Base-by-base conservation (phyloP, 352 stramenopile genomes). In the Phytopythium vexans region DNA sequence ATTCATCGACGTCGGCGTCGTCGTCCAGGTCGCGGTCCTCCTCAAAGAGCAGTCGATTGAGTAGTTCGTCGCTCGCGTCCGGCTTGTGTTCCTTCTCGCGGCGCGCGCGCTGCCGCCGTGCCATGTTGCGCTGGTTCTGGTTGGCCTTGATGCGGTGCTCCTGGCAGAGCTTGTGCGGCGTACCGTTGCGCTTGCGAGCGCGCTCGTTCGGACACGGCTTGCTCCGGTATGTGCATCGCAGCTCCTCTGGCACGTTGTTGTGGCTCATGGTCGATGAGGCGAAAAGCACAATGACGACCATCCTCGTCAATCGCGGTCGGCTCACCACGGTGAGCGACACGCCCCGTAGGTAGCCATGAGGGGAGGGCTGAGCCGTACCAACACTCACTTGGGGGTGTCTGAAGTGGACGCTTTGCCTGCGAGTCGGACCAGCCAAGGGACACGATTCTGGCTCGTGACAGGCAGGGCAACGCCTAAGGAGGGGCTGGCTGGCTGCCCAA, bases 91-190 rank as follows among this genome's bases (percentile, higher is more conserved):
- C 21, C 21, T 27, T 27, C 21, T 35, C 33, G 2, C 46, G 32
- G n/a, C 46, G 62, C 43, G 69, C 59, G 14, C 68, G 68, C 6
- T 64, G 49, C 16, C 69, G 65, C 3, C 67, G 60, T 39, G 79
- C 63, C 44, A 83, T 69, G 8, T 68, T 68, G 46, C 70, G 73
- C 53, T 86, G 75, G 34, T 73, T 81, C 33, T 78, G 66, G 54
- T 86, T 86, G 36, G 74, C 72, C 49, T 77, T 75, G 35, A 67
- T 58, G 9, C 75, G 72, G 48, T 86, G 75, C 40, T 63, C 64
- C 32, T 71, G 58, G 37, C 75, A 86, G n/a, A 86, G 69, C 33
- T 70, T 74, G 58, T 86, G 75, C 36, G 77, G 53, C 2, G 57
- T 56, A 21, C 75, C 75, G 32, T 77, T 79, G 44, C 62, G 67